A percentile compares a stretch with the other conserved stretches of the same genome.
Conservation (phyloP, 306 rosid genomes). For the Citrullus amarus region DNA sequence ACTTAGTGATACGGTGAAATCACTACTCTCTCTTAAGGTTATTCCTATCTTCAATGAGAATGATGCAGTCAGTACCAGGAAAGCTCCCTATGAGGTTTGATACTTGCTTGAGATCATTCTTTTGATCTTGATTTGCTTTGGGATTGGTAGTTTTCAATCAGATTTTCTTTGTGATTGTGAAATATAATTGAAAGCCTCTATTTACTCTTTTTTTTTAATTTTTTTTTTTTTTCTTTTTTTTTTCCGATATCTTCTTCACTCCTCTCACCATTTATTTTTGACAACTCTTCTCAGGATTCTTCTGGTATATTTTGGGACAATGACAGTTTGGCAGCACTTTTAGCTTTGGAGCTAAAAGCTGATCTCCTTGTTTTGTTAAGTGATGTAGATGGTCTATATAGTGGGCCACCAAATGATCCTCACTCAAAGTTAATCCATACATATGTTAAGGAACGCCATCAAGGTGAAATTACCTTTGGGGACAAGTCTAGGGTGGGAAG, state of each 20-base stretch:
- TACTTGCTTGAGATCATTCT: neutral
- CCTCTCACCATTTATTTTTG: neutral
- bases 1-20: slow-evolving; percentile 63
- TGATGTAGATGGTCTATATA: slow-evolving; percentile 90
- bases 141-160: neutral
- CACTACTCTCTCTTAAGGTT: slow-evolving; percentile 57
- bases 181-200: neutral
- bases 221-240: neutral
- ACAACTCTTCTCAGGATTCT: slow-evolving; percentile 52
- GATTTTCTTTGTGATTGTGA: neutral
- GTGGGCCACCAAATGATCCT: slow-evolving; percentile 98
- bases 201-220: no score
- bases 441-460: slow-evolving; percentile 80
- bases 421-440: slow-evolving; percentile 80
- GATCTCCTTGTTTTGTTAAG: slow-evolving; percentile 94
- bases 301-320: slow-evolving; percentile 99
- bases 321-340: slow-evolving; percentile 94
- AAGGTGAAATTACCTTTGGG: slow-evolving; percentile 85
- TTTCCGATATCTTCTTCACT: neutral
- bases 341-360: slow-evolving; percentile 93
- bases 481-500: slow-evolving; percentile 98
- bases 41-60: slow-evolving; percentile 90
- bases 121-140: neutral
- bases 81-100: slow-evolving; percentile 92
- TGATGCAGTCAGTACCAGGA: slow-evolving; percentile 95